Conservation (phyloP, 164 flowering plant genomes). For the Dillenia turbinata region DNA sequence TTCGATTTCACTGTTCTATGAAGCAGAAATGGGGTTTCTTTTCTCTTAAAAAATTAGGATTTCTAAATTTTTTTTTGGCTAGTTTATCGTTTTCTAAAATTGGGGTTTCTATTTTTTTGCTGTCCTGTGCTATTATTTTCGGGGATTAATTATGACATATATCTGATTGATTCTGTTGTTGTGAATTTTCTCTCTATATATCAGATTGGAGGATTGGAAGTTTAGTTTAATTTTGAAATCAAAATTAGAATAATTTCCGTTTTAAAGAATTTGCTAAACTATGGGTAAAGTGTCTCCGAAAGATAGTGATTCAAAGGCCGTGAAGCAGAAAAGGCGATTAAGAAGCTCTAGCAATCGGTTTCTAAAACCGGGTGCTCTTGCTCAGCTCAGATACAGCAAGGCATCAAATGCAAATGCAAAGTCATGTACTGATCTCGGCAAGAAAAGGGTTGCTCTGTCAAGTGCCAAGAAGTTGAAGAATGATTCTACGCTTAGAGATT, state of each 20-base stretch:
- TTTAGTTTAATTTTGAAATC: constrained; percentile 3
- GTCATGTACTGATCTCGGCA: constrained; percentile 74
- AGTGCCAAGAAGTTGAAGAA: constrained; percentile 29
- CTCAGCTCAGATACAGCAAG: constrained; percentile 58
- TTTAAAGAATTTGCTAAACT: too few species aligned
- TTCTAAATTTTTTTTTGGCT: too few species aligned
- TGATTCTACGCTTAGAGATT: constrained; percentile 16
- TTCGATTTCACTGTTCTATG: too few species aligned
- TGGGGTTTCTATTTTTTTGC: too few species aligned
- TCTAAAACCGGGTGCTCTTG: constrained; percentile 78
- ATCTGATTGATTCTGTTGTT: background rate
- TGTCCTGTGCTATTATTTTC: too few species aligned
- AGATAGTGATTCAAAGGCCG: constrained; percentile 27
- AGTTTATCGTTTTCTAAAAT: too few species aligned
- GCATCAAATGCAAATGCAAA: constrained; percentile 32
- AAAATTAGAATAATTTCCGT: background rate
- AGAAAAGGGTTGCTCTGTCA: constrained; percentile 59
- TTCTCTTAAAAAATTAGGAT: too few species aligned
- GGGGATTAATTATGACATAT: too few species aligned
- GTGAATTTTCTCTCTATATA: background rate
- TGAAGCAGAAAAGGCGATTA: constrained; percentile 41
- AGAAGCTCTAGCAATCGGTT: constrained; percentile 45
- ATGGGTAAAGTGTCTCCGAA: constrained; percentile 72
- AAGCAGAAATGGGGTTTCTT: too few species aligned
- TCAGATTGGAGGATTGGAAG: constrained; percentile 6